These are phyloP conservation scores for Lipomyces yamadae DNA, from an alignment of 805 yeast species.

Conservation along the genomic window DNA sequence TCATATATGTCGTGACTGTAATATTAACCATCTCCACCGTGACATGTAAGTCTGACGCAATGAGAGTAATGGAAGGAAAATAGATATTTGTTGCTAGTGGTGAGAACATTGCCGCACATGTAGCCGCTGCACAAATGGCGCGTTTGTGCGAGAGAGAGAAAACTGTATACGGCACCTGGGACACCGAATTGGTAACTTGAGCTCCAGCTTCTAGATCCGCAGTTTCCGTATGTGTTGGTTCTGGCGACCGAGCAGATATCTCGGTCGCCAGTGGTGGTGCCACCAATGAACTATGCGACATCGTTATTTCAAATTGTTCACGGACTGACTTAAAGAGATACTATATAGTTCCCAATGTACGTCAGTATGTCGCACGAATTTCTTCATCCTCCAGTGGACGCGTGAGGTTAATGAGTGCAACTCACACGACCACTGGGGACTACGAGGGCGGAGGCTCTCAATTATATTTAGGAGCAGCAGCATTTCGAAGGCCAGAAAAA, in stretches of 20 bases:
- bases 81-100: conserved; percentile 77
- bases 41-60: conserved; percentile 60
- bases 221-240: not conserved
- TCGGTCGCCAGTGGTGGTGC: not conserved
- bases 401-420: too few relatives aligned
- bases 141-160: conserved; percentile 17
- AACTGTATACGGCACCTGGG: conserved; percentile 28
- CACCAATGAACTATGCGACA: not conserved
- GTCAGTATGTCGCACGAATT: too few relatives aligned
- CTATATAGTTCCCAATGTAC: too few relatives aligned
- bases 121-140: conserved; percentile 42
- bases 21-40: conserved; percentile 64
- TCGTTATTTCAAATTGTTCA: not conserved
- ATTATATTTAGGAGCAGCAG: too few relatives aligned
- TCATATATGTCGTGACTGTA: conserved; percentile 74
- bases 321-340: not conserved
- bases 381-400: too few relatives aligned
- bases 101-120: conserved; percentile 64
- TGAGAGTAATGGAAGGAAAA: conserved; percentile 71
- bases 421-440: too few relatives aligned
- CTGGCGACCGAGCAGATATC: not conserved
- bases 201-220: conserved; percentile 4
- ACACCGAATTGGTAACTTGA: conserved; percentile 12
- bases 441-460: too few relatives aligned
- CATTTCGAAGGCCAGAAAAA: too few relatives aligned